Conservation (phyloP, 176 grass and related monocot genomes). For the Cocos nucifera region DNA sequence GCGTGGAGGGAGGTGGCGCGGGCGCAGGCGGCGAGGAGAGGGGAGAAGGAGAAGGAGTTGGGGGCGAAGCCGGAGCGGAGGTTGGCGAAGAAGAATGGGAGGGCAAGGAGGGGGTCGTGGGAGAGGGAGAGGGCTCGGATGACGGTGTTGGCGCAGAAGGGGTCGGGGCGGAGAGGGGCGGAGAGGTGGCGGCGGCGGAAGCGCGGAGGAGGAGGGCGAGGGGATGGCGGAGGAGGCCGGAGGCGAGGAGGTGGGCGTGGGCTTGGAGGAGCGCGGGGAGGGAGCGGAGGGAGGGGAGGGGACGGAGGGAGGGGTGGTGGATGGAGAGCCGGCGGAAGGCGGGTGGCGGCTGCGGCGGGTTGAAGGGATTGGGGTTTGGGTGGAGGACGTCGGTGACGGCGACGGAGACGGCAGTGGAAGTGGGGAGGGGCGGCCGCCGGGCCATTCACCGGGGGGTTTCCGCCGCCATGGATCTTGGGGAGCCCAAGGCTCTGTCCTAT, state of each 20-base stretch:
- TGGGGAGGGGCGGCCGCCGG: not conserved
- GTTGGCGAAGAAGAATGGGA: constrained; percentile 25
- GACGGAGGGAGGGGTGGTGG: constrained; percentile 16
- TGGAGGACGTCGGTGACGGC: not conserved
- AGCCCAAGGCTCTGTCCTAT: too few relatives aligned
- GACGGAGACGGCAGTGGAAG: not conserved
- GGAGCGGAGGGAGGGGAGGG: constrained; percentile 23
- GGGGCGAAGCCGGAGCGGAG: constrained; percentile 23
- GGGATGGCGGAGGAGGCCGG: constrained; percentile 32
- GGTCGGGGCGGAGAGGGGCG: constrained; percentile 23
- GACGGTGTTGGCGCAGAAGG: constrained; percentile 29
- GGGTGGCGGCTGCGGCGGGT: constrained; percentile 10
- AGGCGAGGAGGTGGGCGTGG: constrained; percentile 28
- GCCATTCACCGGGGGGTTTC: too few relatives aligned
- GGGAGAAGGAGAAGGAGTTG: not conserved
- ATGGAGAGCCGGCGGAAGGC: constrained; percentile 3
- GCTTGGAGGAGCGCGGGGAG: constrained; percentile 24
- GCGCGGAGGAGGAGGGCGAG: constrained; percentile 31
- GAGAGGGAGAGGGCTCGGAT: constrained; percentile 28
- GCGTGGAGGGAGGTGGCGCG: not conserved
- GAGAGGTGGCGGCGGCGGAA: constrained; percentile 15
- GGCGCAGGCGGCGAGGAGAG: constrained; percentile 11
- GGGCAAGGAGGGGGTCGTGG: constrained; percentile 18
- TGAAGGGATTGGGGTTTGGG: constrained; percentile 2
- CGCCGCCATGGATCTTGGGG: too few relatives aligned